Conservation (phyloP, 768 basidiomycete species). For the Leccinellum albellum region DNA sequence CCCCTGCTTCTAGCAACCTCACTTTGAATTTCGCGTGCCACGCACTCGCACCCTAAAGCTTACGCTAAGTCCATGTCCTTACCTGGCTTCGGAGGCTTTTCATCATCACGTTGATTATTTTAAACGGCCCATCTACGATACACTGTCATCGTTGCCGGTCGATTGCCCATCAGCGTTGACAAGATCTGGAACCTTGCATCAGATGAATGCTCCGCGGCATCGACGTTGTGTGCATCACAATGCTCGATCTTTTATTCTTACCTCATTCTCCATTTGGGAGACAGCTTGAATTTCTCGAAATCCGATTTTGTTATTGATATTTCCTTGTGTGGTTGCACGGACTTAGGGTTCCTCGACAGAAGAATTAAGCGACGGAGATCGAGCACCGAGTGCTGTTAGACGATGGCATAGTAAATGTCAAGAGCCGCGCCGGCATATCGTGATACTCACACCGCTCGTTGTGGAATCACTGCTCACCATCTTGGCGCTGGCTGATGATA, state of each 20-base stretch:
- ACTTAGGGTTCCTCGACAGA: neutral
- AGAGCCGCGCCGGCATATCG: neutral
- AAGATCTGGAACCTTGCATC: neutral
- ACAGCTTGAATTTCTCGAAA: neutral
- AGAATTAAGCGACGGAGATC: neutral
- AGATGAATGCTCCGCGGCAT: neutral
- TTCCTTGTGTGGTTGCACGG: neutral
- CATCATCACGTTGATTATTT: neutral
- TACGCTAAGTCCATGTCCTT: neutral
- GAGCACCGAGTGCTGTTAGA: neutral
- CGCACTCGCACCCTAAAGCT: neutral
- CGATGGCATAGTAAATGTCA: neutral
- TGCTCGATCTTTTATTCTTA: too few species aligned
- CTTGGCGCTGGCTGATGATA: neutral
- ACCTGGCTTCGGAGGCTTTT: neutral
- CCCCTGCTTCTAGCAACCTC: neutral
- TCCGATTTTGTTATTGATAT: neutral
- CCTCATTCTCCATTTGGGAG: conserved; percentile 5
- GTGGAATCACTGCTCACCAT: neutral
- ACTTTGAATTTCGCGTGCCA: neutral
- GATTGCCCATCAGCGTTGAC: neutral
- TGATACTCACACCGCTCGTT: neutral
- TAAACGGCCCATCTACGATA: neutral
- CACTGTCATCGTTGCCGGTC: neutral
- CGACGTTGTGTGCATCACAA: neutral